Evolutionary conservation across 2,329 filamentous ascomycete genomes (phyloP), one percentile per base, ranked within the genome.

Genomic region (Talaromyces sp.): DNA sequence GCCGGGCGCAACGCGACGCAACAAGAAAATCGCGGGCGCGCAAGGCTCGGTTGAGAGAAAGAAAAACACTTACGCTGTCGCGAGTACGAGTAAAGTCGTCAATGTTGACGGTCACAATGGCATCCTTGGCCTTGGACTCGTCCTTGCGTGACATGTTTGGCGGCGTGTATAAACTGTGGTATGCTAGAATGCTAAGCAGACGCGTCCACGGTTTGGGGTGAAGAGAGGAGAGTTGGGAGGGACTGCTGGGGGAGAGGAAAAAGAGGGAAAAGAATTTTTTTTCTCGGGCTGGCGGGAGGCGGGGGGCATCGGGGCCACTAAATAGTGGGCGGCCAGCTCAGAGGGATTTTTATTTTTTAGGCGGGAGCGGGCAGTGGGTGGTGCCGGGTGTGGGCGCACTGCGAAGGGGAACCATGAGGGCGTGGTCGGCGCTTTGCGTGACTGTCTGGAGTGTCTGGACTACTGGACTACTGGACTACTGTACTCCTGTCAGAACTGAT

Each of bases 11-110:
- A 47, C 49, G 40, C 49, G 61, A 27, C 19, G 34, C 34, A 58
- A 40, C 53, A 64, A 45, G 13, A 29, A 22, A 19, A 43, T 31
- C 7, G 31, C 31, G 31, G n/a, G 17, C n/a, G 58, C 36, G 58
- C 58, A 19, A 31, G 27, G 5, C 58, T 31, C 2, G 47, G 11
- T 17, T 15, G 4, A 31, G 40, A 11, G n/a, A 2, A 31, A 61
- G 17, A 56, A 67, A 64, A 69, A 56, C 64, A 82, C 91, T 85
- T 88, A 96, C 92, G 76, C 88, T 89, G 76, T 96, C 92, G 73
- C 92, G 87, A 58, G 93, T 92, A 74, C 89, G 85, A 67, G 91
- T 85, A 76, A 94, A 94, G 77, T 91, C 89, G 66, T 92, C 89
- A 65, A 90, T 84, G 68, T 92, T 80, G 69, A 82, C 78, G 22